These are phyloP conservation scores for Boeremia exigua DNA, from an alignment of 2,329 filamentous ascomycete genomes.

Conservation along the genomic window DNA sequence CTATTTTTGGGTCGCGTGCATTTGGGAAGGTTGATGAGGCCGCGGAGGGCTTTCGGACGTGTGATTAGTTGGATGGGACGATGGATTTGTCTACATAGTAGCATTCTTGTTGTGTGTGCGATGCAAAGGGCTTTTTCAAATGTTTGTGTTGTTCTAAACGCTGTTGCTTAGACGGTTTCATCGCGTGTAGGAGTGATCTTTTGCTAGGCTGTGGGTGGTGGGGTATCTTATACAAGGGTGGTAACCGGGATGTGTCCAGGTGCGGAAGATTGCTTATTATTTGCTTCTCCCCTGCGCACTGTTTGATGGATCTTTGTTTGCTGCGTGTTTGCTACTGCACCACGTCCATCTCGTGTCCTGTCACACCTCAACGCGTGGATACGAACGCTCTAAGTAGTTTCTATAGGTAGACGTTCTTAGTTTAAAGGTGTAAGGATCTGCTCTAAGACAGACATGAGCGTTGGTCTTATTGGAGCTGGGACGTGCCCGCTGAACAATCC, in stretches of 20 bases:
- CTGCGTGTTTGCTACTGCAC: neutral
- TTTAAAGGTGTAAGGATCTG: no score
- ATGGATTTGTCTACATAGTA: no score
- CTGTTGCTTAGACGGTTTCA: no score
- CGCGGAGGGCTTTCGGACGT: no score
- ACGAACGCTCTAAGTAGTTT: neutral
- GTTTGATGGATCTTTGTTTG: neutral
- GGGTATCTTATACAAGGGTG: neutral
- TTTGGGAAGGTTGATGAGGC: neutral
- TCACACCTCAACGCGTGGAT: neutral
- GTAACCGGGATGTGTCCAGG: neutral
- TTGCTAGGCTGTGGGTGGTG: neutral
- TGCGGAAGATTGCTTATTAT: neutral
- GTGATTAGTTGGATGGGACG: no score
- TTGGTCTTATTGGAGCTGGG: no score
- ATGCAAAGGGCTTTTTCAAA: no score
- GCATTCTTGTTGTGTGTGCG: neutral
- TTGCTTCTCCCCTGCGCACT: neutral
- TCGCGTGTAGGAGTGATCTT: neutral
- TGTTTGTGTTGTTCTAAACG: no score
- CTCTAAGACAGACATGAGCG: no score
- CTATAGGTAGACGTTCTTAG: no score
- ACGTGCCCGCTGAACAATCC: no score
- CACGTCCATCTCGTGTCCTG: neutral
- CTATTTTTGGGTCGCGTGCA: constrained; percentile 8